Conservation (phyloP, 345 rosid species). For the Acer saccharum region DNA sequence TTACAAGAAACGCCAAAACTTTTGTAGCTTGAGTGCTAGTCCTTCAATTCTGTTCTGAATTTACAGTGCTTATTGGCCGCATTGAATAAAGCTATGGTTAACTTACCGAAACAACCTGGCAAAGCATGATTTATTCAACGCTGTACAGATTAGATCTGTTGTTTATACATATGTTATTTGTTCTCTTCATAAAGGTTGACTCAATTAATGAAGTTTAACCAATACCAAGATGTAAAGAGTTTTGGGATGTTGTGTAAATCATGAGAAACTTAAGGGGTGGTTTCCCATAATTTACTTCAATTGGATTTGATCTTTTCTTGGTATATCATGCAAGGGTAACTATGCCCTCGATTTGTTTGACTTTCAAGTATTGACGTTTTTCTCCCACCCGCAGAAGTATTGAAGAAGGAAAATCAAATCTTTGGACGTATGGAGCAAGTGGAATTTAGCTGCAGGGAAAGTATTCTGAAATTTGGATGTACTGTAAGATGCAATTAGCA, state of each 20-base stretch:
- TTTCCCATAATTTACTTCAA: not conserved
- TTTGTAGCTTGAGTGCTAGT: not conserved
- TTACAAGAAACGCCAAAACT: not conserved
- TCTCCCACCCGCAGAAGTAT: constrained; percentile 27
- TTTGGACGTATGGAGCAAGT: not conserved
- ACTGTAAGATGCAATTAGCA: not conserved
- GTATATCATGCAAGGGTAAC: not conserved
- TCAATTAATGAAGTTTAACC: not conserved
- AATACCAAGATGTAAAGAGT: not conserved
- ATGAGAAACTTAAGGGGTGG: not conserved
- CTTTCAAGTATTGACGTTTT: not conserved
- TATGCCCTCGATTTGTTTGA: not conserved
- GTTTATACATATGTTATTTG: not conserved
- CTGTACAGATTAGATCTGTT: not conserved
- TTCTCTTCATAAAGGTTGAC: not conserved
- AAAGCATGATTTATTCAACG: not conserved
- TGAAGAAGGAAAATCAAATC: constrained; percentile 15
- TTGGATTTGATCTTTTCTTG: not conserved
- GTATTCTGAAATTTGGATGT: not conserved
- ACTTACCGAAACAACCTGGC: not conserved
- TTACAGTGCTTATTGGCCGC: not conserved
- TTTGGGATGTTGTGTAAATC: not conserved
- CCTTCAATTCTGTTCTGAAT: not conserved
- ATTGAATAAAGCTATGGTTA: not conserved
- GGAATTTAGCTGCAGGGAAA: not conserved